Evolutionary conservation across 2,329 filamentous ascomycete species (phyloP), one percentile per base, ranked within the genome.

Genomic region (Trichoderma aggressivum): DNA sequence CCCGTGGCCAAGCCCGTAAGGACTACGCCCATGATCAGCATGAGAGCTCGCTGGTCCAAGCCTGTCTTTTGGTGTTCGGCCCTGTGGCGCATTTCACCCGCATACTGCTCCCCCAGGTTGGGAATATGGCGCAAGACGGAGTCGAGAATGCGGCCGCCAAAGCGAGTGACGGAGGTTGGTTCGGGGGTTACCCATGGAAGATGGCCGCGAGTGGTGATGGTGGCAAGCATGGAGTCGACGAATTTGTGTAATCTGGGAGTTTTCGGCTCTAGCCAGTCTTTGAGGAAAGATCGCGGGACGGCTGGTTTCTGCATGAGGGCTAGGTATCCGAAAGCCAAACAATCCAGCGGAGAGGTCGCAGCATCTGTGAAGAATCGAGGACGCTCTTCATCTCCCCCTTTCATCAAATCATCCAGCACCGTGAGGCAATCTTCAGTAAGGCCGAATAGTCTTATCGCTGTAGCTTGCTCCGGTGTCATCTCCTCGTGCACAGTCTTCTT

Each of bases 291-390:
- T 58, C 81, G 81, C 3, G 85, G 85, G 4, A 86, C 84, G 14
- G 80, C 77, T 8, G 81, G 80, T 67, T 84, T 81, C 26, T 91
- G 83, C 84, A 96, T 92, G 63, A 98, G 82, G 2, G 89, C 86
- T 43, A 98, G 83, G 79, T 97, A 97, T 12, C 91, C 96, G 76
- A 93, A 88, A 0, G 89, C 90, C 60, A 98, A 80, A 78, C 93
- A 97, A 80, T 98, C 94, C 28, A 97, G 73, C 26, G 75, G 80
- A 0, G 80, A 79, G 5, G 78, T 58, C 16, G 72, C 58, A 0
- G 72, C 72, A 1, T 71, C 70, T 2, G 72, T 47, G 61, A 82
- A 80, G 73, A 83, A 82, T 30, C 77, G 74, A n/a, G 82, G 66
- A 3, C 63, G 28, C 59, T 76, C 71, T 5, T 75, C 72, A 1